Conservation (phyloP, 768 basidiomycete genomes). For the Sporobolomyces roseus region DNA sequence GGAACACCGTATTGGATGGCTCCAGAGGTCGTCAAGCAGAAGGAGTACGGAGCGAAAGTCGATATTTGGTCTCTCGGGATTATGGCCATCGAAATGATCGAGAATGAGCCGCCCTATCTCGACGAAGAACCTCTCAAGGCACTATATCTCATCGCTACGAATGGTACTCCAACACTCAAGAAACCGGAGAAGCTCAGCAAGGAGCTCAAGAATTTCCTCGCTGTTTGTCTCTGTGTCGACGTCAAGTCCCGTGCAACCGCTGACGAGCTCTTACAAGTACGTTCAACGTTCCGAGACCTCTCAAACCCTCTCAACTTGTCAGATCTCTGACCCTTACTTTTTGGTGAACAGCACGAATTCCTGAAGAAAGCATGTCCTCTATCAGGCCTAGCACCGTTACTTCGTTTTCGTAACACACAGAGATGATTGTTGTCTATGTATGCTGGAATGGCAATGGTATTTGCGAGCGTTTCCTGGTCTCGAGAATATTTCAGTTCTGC, state of each 20-base stretch:
- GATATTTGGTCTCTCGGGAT: slow-evolving; percentile 98
- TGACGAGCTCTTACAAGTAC: slow-evolving; percentile 75
- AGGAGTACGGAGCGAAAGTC: slow-evolving; percentile 91
- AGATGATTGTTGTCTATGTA: slow-evolving; percentile 6
- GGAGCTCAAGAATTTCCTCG: slow-evolving; percentile 92
- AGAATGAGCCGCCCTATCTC: slow-evolving; percentile 87
- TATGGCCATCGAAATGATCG: slow-evolving; percentile 93
- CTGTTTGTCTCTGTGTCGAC: slow-evolving; percentile 97
- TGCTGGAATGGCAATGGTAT: too few species aligned
- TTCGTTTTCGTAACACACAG: slow-evolving; percentile 54
- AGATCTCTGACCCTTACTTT: too few species aligned
- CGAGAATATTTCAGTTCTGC: too few species aligned
- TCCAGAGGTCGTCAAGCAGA: slow-evolving; percentile 83
- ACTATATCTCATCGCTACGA: slow-evolving; percentile 92
- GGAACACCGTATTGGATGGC: slow-evolving; percentile 99
- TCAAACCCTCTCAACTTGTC: too few species aligned
- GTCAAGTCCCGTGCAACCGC: slow-evolving; percentile 84
- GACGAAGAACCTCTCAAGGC: slow-evolving; percentile 78
- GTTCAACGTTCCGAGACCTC: too few species aligned
- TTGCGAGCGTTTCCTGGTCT: too few species aligned
- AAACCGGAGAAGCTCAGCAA: slow-evolving; percentile 84
- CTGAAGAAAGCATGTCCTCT: slow-evolving; percentile 79
- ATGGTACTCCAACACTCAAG: slow-evolving; percentile 96
- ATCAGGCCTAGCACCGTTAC: slow-evolving; percentile 74
- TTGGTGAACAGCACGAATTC: slow-evolving; percentile 81